Conservation (phyloP, 2,329 filamentous ascomycete genomes). For the Meredithiella fracta region DNA sequence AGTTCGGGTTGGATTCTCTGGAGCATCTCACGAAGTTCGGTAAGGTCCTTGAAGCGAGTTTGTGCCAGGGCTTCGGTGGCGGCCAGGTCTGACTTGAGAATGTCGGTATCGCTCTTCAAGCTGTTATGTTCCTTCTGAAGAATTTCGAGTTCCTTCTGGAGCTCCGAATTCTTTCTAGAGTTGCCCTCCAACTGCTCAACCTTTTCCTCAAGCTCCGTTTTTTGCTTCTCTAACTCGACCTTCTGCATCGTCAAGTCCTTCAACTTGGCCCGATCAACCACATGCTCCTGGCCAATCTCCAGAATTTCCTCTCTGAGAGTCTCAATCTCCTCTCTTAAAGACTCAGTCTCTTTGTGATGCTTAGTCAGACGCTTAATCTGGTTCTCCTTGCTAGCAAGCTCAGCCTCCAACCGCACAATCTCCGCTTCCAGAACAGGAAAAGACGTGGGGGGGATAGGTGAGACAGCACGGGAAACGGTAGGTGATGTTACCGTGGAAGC, state of each 20-base stretch:
- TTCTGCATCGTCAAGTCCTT: constrained; percentile 44
- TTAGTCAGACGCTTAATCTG: constrained; percentile 56
- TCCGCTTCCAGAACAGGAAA: constrained; percentile 30
- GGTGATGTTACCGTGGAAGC: constrained; percentile 14
- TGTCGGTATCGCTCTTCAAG: constrained; percentile 51
- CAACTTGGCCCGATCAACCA: constrained; percentile 62
- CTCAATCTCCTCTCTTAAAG: constrained; percentile 72
- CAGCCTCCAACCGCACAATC: constrained; percentile 33
- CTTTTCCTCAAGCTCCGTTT: constrained; percentile 55
- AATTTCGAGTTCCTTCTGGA: constrained; percentile 13
- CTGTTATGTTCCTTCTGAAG: constrained; percentile 40
- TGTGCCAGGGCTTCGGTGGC: constrained; percentile 78
- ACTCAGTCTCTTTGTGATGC: constrained; percentile 60
- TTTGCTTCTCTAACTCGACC: constrained; percentile 27
- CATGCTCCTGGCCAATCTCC: constrained; percentile 65
- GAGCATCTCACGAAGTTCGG: constrained; percentile 60
- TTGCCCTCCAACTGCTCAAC: constrained; percentile 23
- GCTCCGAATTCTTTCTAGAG: constrained; percentile 9
- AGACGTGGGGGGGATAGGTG: constrained; percentile 13
- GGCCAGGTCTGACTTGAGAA: constrained; percentile 65
- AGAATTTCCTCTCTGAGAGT: constrained; percentile 64
- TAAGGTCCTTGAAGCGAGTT: constrained; percentile 72
- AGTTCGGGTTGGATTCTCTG: constrained; percentile 80
- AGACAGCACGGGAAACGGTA: constrained; percentile 2
- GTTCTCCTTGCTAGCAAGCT: constrained; percentile 48